Base-by-base conservation (phyloP, 306 rosid species). In the Alnus rubra region DNA sequence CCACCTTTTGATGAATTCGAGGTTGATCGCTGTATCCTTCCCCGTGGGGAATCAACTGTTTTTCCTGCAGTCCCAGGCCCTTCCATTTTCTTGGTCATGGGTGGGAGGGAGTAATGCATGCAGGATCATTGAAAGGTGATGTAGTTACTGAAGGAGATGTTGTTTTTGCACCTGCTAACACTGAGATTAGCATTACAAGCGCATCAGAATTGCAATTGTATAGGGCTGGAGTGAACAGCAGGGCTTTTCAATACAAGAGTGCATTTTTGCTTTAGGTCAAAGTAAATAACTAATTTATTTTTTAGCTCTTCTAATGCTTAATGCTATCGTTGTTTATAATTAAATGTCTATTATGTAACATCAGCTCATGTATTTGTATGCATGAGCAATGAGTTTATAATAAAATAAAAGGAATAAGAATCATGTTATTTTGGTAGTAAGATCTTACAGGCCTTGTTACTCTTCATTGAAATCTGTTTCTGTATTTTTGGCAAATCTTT, bases 1-100 rank as follows among this genome's bases (percentile, higher is more conserved):
- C 97, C 98, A 0, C 99, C 99, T 9, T 93, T 91, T 3, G 94
- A 95, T 10, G 99, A 95, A 84, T 95, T 95, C 42, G 99, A 95
- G 87, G 88, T 93, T 2, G 99, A 95, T 54, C 73, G 81, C 0
- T 93, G 99, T 51, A 71, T 80, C 69, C 94, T 95, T 63, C 99
- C 96, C 37, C 74, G 68, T 39, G 89, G 87, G 45, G 87, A 83
- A 83, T 86, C 82, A n/a, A 84, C 85, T 37, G 84, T 72, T 71
- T 90, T 93, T 70, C 92, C 94, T 8, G 86, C 90, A 15, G 81
- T 87, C 50, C 90, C 88, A 12, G 98, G 99, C 60, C 97, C 99
- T 62, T 93, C 98, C 33, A 86, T 95, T 71, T 91, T 88, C 69
- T 54, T 95, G 77, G 89, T 90, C 82, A 83, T 86, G 0, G 56